Conservation (phyloP, 768 basidiomycete species). For the Filobasidium floriforme region DNA sequence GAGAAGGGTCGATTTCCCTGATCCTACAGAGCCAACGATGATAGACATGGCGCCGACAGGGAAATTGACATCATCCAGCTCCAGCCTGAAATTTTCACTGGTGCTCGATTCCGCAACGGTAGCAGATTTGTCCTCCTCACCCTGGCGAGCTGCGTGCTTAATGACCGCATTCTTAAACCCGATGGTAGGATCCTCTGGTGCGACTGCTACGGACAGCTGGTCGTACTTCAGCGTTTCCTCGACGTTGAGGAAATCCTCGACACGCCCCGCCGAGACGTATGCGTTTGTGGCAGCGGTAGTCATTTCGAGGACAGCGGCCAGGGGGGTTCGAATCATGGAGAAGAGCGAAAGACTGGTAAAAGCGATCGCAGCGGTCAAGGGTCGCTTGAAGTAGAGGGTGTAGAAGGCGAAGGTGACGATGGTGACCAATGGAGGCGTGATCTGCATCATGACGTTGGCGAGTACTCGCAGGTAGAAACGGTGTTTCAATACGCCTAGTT, state of each 20-base stretch:
- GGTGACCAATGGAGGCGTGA: constrained; percentile 44
- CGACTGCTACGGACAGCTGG: constrained; percentile 33
- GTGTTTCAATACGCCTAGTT: constrained; percentile 39
- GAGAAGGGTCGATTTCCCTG: constrained; percentile 42
- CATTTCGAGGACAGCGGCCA: constrained; percentile 39
- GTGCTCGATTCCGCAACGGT: neutral
- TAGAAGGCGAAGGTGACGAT: constrained; percentile 44
- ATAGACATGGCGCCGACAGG: constrained; percentile 35
- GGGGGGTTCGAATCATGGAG: constrained; percentile 46
- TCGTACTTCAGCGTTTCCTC: constrained; percentile 48
- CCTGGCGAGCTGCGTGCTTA: constrained; percentile 20
- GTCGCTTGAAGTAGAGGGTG: constrained; percentile 41
- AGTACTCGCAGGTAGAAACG: constrained; percentile 38
- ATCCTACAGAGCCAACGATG: constrained; percentile 36
- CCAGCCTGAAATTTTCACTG: constrained; percentile 33
- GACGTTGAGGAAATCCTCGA: constrained; percentile 46
- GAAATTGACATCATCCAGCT: constrained; percentile 34
- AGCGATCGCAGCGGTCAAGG: constrained; percentile 46
- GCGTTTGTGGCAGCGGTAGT: constrained; percentile 17
- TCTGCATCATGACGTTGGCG: constrained; percentile 41
- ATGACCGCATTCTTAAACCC: constrained; percentile 45
- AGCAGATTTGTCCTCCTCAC: neutral
- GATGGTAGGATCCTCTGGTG: constrained; percentile 37
- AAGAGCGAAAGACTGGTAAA: constrained; percentile 49
- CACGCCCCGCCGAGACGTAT: constrained; percentile 13